Evolutionary conservation across 192 early-diverging fungal species (phyloP).

Genomic region (Umbelopsis isabellina): DNA sequence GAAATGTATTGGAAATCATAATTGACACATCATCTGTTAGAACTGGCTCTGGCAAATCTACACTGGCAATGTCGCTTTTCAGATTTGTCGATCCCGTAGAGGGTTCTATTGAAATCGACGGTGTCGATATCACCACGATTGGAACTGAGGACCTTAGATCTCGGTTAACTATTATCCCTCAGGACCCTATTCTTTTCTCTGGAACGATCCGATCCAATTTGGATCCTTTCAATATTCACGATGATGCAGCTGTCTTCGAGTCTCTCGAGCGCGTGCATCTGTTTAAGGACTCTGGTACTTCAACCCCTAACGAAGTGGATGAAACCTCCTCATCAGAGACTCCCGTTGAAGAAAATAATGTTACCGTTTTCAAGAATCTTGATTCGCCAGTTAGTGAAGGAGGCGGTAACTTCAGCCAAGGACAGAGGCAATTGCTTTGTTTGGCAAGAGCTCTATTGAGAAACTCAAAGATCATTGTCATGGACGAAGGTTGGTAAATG

Average conservation of each 20-base stretch:
- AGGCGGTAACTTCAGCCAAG: slow-evolving; percentile 79
- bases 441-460: slow-evolving; percentile 76
- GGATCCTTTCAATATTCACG: slow-evolving; percentile 74
- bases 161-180: slow-evolving; percentile 76
- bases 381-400: slow-evolving; percentile 60
- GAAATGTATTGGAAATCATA: no score
- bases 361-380: slow-evolving; percentile 31
- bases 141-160: slow-evolving; percentile 72
- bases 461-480: slow-evolving; percentile 63
- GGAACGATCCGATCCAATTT: slow-evolving; percentile 77
- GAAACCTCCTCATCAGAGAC: not conserved
- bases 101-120: slow-evolving; percentile 77
- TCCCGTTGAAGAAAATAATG: not conserved
- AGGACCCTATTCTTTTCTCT: slow-evolving; percentile 72
- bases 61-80: slow-evolving; percentile 75
- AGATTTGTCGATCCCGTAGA: slow-evolving; percentile 77
- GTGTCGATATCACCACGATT: slow-evolving; percentile 73
- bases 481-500: slow-evolving; percentile 71
- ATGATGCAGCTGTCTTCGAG: slow-evolving; percentile 50
- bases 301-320: not conserved
- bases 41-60: slow-evolving; percentile 71
- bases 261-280: slow-evolving; percentile 30
- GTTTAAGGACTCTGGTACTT: not conserved
- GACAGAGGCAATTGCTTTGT: slow-evolving; percentile 87
- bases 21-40: slow-evolving; percentile 34